Base-by-base conservation (phyloP, 2,329 filamentous ascomycete genomes). In the Aspergillus viridinutans region DNA sequence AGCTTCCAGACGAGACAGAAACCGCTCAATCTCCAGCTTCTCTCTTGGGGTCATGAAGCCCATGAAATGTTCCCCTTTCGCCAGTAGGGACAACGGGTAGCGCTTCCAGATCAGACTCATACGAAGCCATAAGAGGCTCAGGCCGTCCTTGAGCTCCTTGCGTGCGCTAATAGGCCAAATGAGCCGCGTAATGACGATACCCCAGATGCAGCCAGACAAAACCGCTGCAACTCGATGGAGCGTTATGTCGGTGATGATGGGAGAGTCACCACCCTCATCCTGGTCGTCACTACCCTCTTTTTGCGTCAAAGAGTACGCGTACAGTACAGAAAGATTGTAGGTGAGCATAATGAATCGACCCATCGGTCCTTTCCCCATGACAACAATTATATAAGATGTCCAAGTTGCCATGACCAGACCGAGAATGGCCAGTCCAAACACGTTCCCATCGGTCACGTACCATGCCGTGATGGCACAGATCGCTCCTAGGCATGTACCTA, bases 71-170 rank as follows among this genome's bases (percentile, higher is more conserved):
- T 64, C 60, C 58, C 81, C 85, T 49, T 86, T 81, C 0, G 86
- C 77, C 55, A 96, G 81, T 6, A 87, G 85, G 4, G 89, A 88
- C 25, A 99, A 79, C 0, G 94, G 94, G 8, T 95, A 93, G 48
- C 92, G 86, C 76, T 93, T 96, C 94, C 94, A 99, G 62, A 97
- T 92, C 35, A 99, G 82, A 17, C 92, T 90, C 86, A 99, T 92
- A 57, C 95, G 90, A 6, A 99, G 81, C 84, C 94, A 97, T 12
- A 99, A 79, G n/a, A 96, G 81, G 28, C 90, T 90, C 10, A 97
- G 81, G 1, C 93, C 93, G 67, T 96, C 88, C 68, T 94, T 91
- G 66, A 97, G 87, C 74, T 96, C 96, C 61, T 83, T 82, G 47
- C 94, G 84, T 1, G 92, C 94, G 32, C 91, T 94, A 60, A 97